These are phyloP conservation scores for Dillenia turbinata DNA, from an alignment of 164 flowering plant genomes.

Conservation along the genomic window DNA sequence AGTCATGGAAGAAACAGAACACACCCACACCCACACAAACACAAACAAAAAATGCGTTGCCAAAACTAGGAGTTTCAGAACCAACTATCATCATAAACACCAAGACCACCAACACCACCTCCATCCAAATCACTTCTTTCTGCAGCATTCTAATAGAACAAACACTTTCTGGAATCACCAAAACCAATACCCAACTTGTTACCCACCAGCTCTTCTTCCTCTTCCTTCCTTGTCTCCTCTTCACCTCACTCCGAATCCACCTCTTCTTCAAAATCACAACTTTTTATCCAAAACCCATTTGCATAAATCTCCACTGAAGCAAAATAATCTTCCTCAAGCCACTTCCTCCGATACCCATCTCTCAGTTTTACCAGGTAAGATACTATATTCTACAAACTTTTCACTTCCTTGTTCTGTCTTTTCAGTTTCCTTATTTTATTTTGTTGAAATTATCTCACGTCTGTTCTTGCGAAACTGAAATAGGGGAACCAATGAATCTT, in stretches of 20 bases:
- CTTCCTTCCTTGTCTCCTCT: slow-evolving; percentile 53
- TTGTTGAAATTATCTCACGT: no score
- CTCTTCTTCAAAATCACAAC: slow-evolving; percentile 24
- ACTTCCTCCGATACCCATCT: slow-evolving; percentile 46
- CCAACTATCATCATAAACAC: slow-evolving; percentile 23
- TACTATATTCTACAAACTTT: not conserved
- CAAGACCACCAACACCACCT: slow-evolving; percentile 24
- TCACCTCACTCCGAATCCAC: slow-evolving; percentile 33
- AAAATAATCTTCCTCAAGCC: slow-evolving; percentile 31
- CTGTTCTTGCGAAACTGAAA: no score
- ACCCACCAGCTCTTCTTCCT: slow-evolving; percentile 56
- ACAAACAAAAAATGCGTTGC: slow-evolving; percentile 47
- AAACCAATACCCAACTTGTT: slow-evolving; percentile 36
- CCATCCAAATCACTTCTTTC: not conserved
- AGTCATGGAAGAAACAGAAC: slow-evolving; percentile 57
- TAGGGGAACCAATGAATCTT: no score
- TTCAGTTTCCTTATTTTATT: not conserved
- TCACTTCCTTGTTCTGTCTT: not conserved
- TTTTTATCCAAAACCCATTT: slow-evolving; percentile 44
- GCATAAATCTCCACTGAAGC: slow-evolving; percentile 39
- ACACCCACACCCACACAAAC: slow-evolving; percentile 20
- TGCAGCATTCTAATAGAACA: slow-evolving; percentile 29
- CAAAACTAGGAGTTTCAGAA: slow-evolving; percentile 27
- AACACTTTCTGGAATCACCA: slow-evolving; percentile 27
- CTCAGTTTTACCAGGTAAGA: slow-evolving; percentile 37